Conservation (phyloP, 768 basidiomycete species). For the Pisolithus marmoratus region DNA sequence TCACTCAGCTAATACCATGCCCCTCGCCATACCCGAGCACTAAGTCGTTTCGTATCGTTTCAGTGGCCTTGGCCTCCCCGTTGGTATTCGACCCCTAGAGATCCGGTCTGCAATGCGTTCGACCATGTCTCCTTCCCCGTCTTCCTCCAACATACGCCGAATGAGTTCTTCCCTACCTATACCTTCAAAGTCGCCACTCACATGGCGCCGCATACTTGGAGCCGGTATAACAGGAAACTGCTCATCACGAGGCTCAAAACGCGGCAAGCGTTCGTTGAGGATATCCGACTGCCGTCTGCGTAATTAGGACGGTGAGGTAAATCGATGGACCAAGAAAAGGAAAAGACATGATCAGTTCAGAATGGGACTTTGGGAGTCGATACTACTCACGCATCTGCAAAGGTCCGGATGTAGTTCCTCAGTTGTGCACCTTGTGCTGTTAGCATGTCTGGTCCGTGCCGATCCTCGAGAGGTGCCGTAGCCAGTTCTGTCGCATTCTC, state of each 20-base stretch:
- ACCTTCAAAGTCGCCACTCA: slow-evolving; percentile 35
- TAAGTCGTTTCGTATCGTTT: slow-evolving; percentile 62
- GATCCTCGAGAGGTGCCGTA: slow-evolving; percentile 30
- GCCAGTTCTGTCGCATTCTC: slow-evolving; percentile 71
- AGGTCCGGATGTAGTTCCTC: slow-evolving; percentile 57
- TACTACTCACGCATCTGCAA: slow-evolving; percentile 67
- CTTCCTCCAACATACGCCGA: slow-evolving; percentile 53
- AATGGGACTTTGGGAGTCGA: neutral
- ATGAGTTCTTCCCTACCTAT: slow-evolving; percentile 64
- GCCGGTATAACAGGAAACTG: slow-evolving; percentile 46
- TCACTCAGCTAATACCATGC: neutral
- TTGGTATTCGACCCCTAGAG: slow-evolving; percentile 43
- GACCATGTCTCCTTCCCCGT: slow-evolving; percentile 44
- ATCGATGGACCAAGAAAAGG: neutral
- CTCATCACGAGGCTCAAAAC: slow-evolving; percentile 35
- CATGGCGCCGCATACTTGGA: slow-evolving; percentile 53
- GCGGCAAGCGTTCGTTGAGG: slow-evolving; percentile 69
- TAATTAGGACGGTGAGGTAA: neutral
- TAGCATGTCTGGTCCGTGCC: slow-evolving; percentile 49
- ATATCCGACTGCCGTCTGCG: slow-evolving; percentile 65
- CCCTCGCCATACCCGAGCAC: neutral
- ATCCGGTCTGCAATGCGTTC: slow-evolving; percentile 61
- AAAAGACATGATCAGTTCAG: neutral
- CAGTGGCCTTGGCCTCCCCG: slow-evolving; percentile 44
- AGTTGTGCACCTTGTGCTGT: slow-evolving; percentile 57